Conservation (phyloP, 2,329 filamentous ascomycete genomes). For the Arachnomyces sp. region DNA sequence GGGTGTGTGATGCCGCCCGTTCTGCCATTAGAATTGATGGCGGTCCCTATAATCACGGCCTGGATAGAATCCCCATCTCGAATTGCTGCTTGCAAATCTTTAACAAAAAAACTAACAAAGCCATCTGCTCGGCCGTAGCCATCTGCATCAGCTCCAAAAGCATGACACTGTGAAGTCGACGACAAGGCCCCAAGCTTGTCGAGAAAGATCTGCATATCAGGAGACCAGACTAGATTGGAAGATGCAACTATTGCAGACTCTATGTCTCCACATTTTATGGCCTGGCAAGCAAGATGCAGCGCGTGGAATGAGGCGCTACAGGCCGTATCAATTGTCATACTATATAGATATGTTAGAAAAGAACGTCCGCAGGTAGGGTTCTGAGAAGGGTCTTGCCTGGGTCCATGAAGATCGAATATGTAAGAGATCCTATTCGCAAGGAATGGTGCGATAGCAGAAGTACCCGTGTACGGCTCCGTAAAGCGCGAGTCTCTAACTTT, state of each 20-base stretch:
- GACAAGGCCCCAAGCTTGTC: conserved; percentile 11
- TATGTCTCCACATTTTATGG: conserved; percentile 20
- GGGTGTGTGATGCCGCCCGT: conserved; percentile 23
- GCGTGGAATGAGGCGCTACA: conserved; percentile 16
- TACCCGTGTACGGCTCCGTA: conserved; percentile 16
- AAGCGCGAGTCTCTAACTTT: conserved; percentile 8
- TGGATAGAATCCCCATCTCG: conserved; percentile 28
- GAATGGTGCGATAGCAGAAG: conserved; percentile 9
- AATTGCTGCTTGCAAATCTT: conserved; percentile 31
- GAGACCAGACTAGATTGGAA: conserved; percentile 18
- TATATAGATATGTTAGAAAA: no score
- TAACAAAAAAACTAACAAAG: conserved; percentile 28
- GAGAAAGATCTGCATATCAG: conserved; percentile 16
- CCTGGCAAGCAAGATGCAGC: conserved; percentile 24
- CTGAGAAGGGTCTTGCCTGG: conserved; percentile 17
- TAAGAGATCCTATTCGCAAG: conserved; percentile 10
- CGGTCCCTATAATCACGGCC: conserved; percentile 28
- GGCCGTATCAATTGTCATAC: conserved; percentile 12
- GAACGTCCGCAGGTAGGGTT: no score
- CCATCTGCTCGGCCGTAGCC: conserved; percentile 35
- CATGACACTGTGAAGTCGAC: conserved; percentile 16
- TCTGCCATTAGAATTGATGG: conserved; percentile 34
- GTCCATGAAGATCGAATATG: conserved; percentile 8
- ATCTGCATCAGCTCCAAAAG: conserved; percentile 25
- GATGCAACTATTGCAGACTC: conserved; percentile 15